Percentiles rank a stretch among this genome's conserved stretches.
Conservation (phyloP, 768 basidiomycete genomes). For the Trametes cingulata region DNA sequence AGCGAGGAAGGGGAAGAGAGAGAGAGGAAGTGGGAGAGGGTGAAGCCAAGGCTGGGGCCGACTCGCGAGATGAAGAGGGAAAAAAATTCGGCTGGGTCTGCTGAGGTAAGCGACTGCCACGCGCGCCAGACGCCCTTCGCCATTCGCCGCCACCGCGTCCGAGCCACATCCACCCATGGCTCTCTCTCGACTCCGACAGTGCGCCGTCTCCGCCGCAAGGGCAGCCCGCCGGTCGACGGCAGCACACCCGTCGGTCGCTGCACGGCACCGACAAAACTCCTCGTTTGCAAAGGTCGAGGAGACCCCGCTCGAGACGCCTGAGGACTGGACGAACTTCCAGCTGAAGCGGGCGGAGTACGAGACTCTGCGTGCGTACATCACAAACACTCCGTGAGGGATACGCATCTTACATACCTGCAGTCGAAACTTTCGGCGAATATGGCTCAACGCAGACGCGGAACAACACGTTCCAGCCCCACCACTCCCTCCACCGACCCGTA, state of each 20-base stretch:
- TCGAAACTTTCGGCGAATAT: slow-evolving; percentile 61
- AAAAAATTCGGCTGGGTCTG: slow-evolving; percentile 43
- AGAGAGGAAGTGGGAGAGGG: slow-evolving; percentile 25
- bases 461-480: slow-evolving; percentile 72
- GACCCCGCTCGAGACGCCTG: slow-evolving; percentile 43
- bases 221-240: slow-evolving; percentile 14
- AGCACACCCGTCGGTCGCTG: neutral
- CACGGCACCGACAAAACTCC: slow-evolving; percentile 9
- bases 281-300: slow-evolving; percentile 17
- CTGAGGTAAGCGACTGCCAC: slow-evolving; percentile 54
- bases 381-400: neutral
- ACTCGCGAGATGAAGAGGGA: slow-evolving; percentile 27
- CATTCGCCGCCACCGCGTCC: slow-evolving; percentile 36
- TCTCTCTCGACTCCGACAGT: slow-evolving; percentile 25
- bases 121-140: slow-evolving; percentile 21
- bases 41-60: slow-evolving; percentile 21
- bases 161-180: slow-evolving; percentile 25
- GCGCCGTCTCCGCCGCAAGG: slow-evolving; percentile 22
- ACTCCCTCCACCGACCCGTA: slow-evolving; percentile 62
- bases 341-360: slow-evolving; percentile 55
- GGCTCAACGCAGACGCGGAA: slow-evolving; percentile 77
- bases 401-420: slow-evolving; percentile 38
- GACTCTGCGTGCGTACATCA: slow-evolving; percentile 49
- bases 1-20: slow-evolving; percentile 34
- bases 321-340: slow-evolving; percentile 70